Evolutionary conservation across 495 filamentous ascomycete species (phyloP).

Genomic region (Xylaria cubensis): DNA sequence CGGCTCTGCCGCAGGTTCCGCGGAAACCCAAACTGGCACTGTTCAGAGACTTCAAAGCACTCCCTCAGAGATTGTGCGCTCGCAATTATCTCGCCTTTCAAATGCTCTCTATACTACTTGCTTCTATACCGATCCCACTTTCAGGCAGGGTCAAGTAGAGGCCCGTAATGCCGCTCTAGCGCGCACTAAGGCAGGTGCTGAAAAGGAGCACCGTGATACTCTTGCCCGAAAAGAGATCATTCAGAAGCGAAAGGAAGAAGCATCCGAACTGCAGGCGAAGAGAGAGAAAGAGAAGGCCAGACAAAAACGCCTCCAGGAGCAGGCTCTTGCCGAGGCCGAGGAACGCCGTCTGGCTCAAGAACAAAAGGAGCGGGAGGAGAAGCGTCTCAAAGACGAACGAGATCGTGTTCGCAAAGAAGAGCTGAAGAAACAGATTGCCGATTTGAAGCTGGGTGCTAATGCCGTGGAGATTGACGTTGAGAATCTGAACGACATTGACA

Average conservation of each 20-base stretch:
- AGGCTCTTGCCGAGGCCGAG: slow-evolving; percentile 87
- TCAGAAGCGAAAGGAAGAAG: slow-evolving; percentile 94
- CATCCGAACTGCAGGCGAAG: slow-evolving; percentile 79
- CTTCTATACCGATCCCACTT: slow-evolving; percentile 90
- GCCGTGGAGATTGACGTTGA: slow-evolving; percentile 83
- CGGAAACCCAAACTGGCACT: slow-evolving; percentile 82
- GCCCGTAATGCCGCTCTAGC: slow-evolving; percentile 81
- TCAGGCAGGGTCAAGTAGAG: slow-evolving; percentile 77
- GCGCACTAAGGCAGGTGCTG: slow-evolving; percentile 82
- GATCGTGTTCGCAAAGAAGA: slow-evolving; percentile 92
- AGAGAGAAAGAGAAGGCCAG: slow-evolving; percentile 93
- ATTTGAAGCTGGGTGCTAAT: slow-evolving; percentile 81
- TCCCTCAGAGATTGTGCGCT: slow-evolving; percentile 95
- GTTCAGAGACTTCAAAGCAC: slow-evolving; percentile 97
- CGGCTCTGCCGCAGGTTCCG: slow-evolving; percentile 84
- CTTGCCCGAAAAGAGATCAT: slow-evolving; percentile 88
- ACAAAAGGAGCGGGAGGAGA: slow-evolving; percentile 86
- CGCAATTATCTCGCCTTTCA: slow-evolving; percentile 88
- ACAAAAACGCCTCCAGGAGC: slow-evolving; percentile 79
- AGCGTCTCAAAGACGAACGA: slow-evolving; percentile 86
- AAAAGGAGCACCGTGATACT: slow-evolving; percentile 89
- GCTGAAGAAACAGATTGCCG: slow-evolving; percentile 92
- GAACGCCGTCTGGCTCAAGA: slow-evolving; percentile 85
- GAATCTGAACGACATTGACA: slow-evolving; percentile 80
- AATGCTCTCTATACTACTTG: slow-evolving; percentile 91